Evolutionary conservation across 305 asterid genomes (phyloP).

Genomic region (Rubia occidens): DNA sequence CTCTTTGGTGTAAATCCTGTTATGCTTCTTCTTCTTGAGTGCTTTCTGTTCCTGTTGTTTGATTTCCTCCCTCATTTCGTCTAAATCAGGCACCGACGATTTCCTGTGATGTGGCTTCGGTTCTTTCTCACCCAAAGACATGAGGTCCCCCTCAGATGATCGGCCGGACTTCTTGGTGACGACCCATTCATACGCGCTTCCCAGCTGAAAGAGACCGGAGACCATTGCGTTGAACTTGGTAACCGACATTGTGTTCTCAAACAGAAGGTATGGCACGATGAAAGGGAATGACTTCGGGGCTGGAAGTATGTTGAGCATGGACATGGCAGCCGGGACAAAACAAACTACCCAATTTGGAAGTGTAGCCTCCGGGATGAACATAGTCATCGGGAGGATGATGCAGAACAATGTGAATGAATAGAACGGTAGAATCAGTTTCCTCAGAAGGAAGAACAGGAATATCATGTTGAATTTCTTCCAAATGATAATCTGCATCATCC

Average conservation of each 20-base stretch:
- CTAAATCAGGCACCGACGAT: slow-evolving; percentile 58
- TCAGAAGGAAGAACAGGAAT: slow-evolving; percentile 66
- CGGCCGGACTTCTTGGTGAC: slow-evolving; percentile 77
- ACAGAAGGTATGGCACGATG: slow-evolving; percentile 80
- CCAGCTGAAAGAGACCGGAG: slow-evolving; percentile 89
- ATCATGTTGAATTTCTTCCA: slow-evolving; percentile 83
- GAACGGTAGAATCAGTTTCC: slow-evolving; percentile 79
- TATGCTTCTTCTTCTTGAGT: slow-evolving; percentile 53
- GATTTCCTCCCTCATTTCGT: slow-evolving; percentile 50
- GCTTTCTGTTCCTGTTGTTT: slow-evolving; percentile 42
- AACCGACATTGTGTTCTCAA: slow-evolving; percentile 93
- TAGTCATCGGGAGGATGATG: slow-evolving; percentile 85
- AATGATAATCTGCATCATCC: slow-evolving; percentile 58
- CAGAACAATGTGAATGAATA: slow-evolving; percentile 86
- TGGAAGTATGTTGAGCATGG: slow-evolving; percentile 67
- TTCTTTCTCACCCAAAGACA: slow-evolving; percentile 41
- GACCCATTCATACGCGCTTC: slow-evolving; percentile 90
- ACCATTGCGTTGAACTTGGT: slow-evolving; percentile 91
- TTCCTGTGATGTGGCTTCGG: slow-evolving; percentile 39
- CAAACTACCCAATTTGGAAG: slow-evolving; percentile 88
- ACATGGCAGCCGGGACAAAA: slow-evolving; percentile 72
- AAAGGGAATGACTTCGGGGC: slow-evolving; percentile 86
- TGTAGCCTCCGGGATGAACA: slow-evolving; percentile 85
- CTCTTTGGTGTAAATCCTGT: slow-evolving; percentile 74
- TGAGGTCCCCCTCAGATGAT: slow-evolving; percentile 76